These are phyloP conservation scores for Pyricularia pennisetigena DNA, from an alignment of 2,329 filamentous ascomycete species.

Conservation along the genomic window DNA sequence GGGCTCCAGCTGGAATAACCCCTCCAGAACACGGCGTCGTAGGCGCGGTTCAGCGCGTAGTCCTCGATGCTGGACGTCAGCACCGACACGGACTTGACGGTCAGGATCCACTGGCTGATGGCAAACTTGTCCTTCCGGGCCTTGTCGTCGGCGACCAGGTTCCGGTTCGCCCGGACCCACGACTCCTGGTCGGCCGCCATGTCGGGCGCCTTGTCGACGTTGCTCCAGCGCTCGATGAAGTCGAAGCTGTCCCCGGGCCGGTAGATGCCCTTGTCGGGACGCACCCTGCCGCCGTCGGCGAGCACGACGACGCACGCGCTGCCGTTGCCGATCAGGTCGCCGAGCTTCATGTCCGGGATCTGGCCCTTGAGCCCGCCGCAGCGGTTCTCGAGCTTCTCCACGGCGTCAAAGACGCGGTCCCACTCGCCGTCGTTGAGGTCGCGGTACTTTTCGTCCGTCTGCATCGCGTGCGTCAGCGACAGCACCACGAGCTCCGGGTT, in stretches of 20 bases:
- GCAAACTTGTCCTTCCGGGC: slow-evolving; percentile 14
- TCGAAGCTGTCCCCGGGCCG: slow-evolving; percentile 10
- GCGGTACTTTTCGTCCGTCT: slow-evolving; percentile 16
- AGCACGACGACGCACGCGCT: slow-evolving; percentile 22
- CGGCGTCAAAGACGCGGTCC: slow-evolving; percentile 29
- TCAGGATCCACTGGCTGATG: slow-evolving; percentile 22
- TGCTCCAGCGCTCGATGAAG: slow-evolving; percentile 20
- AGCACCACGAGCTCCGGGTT: slow-evolving; percentile 35
- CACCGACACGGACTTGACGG: slow-evolving; percentile 12
- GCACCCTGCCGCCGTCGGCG: slow-evolving; percentile 16
- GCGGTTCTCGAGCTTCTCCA: slow-evolving; percentile 30
- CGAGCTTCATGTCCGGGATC: slow-evolving; percentile 9
- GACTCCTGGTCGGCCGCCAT: slow-evolving; percentile 6
- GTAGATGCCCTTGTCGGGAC: slow-evolving; percentile 21
- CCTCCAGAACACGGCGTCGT: slow-evolving; percentile 24
- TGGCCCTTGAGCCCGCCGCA: slow-evolving; percentile 15
- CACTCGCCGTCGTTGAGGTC: slow-evolving; percentile 28
- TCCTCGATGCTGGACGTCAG: slow-evolving; percentile 17
- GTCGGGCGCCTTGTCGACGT: slow-evolving; percentile 10
- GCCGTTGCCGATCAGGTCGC: slow-evolving; percentile 17
- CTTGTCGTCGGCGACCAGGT: slow-evolving; percentile 14
- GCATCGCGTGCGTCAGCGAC: slow-evolving; percentile 26
- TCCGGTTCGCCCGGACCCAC: slow-evolving; percentile 14
- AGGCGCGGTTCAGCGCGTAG: slow-evolving; percentile 21
- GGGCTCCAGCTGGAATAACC: slow-evolving; percentile 14